Evolutionary conservation across 371 early-diverging fungal genomes (phyloP).

Genomic region (Saksenaea oblongispora): DNA sequence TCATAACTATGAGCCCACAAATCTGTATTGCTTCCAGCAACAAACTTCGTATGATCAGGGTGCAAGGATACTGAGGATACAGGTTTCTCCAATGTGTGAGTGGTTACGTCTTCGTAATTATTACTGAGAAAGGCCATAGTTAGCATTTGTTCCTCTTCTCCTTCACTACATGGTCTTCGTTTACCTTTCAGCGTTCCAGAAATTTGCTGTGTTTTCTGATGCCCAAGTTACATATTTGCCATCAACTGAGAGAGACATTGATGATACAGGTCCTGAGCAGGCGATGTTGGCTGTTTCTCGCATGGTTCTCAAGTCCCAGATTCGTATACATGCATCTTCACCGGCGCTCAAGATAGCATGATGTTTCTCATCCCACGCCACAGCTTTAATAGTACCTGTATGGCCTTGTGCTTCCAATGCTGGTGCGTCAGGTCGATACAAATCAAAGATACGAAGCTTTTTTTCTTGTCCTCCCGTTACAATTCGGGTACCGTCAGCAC

Average conservation of each 20-base stretch:
- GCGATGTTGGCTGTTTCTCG: slow-evolving; percentile 59
- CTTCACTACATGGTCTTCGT: neutral
- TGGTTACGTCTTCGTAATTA: neutral
- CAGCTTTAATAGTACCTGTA: slow-evolving; percentile 65
- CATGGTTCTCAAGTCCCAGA: slow-evolving; percentile 76
- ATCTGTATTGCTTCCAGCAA: slow-evolving; percentile 76
- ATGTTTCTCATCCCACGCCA: slow-evolving; percentile 69
- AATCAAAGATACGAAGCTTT: slow-evolving; percentile 77
- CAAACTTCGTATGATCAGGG: slow-evolving; percentile 73
- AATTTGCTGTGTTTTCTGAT: slow-evolving; percentile 72
- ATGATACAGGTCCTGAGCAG: slow-evolving; percentile 64
- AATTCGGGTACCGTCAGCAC: slow-evolving; percentile 65
- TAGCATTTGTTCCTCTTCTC: slow-evolving; percentile 8
- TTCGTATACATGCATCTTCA: slow-evolving; percentile 61
- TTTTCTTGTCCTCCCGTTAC: slow-evolving; percentile 84
- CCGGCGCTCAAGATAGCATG: slow-evolving; percentile 64
- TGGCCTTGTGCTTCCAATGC: slow-evolving; percentile 58
- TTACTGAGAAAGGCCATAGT: slow-evolving; percentile 57
- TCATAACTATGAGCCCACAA: slow-evolving; percentile 83
- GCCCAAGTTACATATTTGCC: slow-evolving; percentile 70
- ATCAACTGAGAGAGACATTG: slow-evolving; percentile 71
- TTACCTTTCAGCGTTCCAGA: slow-evolving; percentile 73
- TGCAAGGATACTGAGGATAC: slow-evolving; percentile 80
- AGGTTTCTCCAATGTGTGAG: slow-evolving; percentile 57
- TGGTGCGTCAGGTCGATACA: slow-evolving; percentile 64